Base-by-base conservation (phyloP, 129 eudicot genomes). In the Oenanthe sinensis region DNA sequence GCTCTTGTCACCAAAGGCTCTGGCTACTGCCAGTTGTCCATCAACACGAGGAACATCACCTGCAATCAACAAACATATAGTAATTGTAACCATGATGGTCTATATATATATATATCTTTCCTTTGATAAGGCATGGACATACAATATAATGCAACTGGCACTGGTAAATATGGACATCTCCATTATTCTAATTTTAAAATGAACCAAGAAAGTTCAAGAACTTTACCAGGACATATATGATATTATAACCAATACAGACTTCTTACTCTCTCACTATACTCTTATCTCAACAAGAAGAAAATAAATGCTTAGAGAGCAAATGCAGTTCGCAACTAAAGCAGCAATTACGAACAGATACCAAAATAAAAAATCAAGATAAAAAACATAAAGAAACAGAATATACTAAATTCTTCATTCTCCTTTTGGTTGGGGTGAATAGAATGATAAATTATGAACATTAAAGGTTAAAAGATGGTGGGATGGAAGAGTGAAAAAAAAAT, bases 21-120 rank as follows among this genome's bases (percentile, higher is more conserved):
- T 89, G 39, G 98, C 90, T 77, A 93, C 96, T 0, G 93, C 96
- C 83, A 93, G 77, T 65, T 85, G 90, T 37, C 96, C 98, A 78
- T 93, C 98, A 50, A 93, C 98, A 6, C 98, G 88, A 10, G 98
- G 77, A 77, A 92, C 96, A 76, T 91, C 97, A 76, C 98, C 98
- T 93, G 83, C 49, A 79, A 69, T 37, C 28, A 44, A 45, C 54
- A 22, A 43, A 17, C 73, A 37, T 16, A 60, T n/a, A 1, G 68
- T n/a, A 60, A 60, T 12, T n/a, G 68, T 60, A n/a, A 60, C 33
- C 58, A 60, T 6, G 40, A 65, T 10, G 8, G 39, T 14, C 8
- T 58, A 58, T 58, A n/a, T 10, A 36, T 14, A 3, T 58, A 58
- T 58, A n/a, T 10, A 36, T 16, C 46, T 37, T 69, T 37, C 26